Evolutionary conservation across 2,329 filamentous ascomycete species (phyloP), one percentile per base, ranked within the genome.

Genomic region (Scleromitrula shiraiana): DNA sequence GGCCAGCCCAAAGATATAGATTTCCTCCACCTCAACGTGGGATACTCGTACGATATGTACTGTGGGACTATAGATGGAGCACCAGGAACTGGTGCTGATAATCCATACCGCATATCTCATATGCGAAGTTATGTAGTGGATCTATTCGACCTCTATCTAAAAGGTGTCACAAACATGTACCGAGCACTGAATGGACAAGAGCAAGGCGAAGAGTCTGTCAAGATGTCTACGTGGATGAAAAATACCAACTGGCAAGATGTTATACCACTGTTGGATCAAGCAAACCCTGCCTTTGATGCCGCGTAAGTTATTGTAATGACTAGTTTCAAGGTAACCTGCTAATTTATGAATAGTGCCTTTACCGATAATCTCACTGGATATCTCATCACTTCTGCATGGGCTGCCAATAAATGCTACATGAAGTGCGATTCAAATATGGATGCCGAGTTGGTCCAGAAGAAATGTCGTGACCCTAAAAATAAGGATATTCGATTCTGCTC

Each of bases 351-450:
- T 10, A 36, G 33, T 5, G n/a, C n/a, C 15, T 36, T n/a, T 3
- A 20, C 14, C 4, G 8, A 33, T 8, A 15, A 36, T 6, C 7
- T 47, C 8, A 17, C 27, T 12, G 43, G 37, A 0, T 41, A 47
- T n/a, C 20, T 47, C 2, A 47, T 47, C 12, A 12, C 15, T 22
- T 36, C 27, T 27, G 12, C 15, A 15, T 47, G 29, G 44, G 37
- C 44, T 4, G 22, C 27, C 6, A 47, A 47, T 17, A 47, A 47
- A 26, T 47, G 37, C 20, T 47, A 47, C 29, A 41, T 47, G 37
- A 47, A 47, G n/a, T 47, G 44, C 22, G 27, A 41, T 4, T 23
- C n/a, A 4, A 6, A 35, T 1, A 2, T 47, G 8, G 23, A 27
- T 4, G 37, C 27, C 12, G 12, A 7, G 1, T 24, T 27, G 3